Percentiles rank a stretch among this genome's conserved stretches.
Conservation (phyloP, 441 rosid species). For the Mallotus repandus region DNA sequence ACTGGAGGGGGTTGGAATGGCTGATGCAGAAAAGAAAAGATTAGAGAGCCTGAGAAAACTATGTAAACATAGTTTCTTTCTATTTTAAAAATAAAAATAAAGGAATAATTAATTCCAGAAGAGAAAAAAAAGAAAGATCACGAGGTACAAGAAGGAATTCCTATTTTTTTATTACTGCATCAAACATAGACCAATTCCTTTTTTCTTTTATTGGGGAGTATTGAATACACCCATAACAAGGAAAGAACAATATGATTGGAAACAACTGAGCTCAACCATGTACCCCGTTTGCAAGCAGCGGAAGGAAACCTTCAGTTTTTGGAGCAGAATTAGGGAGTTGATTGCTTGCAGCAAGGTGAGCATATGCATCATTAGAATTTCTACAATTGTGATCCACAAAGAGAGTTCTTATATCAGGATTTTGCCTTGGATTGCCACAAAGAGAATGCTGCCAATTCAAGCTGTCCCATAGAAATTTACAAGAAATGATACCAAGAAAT, state of each 20-base stretch:
- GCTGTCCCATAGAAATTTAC: slow-evolving; percentile 30
- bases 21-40: slow-evolving; percentile 25
- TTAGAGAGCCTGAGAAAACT: background rate
- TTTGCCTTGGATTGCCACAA: slow-evolving; percentile 73
- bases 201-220: too few species aligned
- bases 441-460: slow-evolving; percentile 91
- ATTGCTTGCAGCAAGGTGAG: slow-evolving; percentile 64
- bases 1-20: slow-evolving; percentile 39
- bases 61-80: too few species aligned
- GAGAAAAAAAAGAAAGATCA: too few species aligned
- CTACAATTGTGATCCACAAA: slow-evolving; percentile 79
- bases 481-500: background rate
- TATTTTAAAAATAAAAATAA: too few species aligned
- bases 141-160: too few species aligned
- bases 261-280: slow-evolving; percentile 30
- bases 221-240: too few species aligned
- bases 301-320: slow-evolving; percentile 61
- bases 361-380: slow-evolving; percentile 62
- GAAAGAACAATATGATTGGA: background rate
- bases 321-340: slow-evolving; percentile 56
- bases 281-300: slow-evolving; percentile 68
- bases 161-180: too few species aligned
- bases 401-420: slow-evolving; percentile 77
- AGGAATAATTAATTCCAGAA: too few species aligned
- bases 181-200: too few species aligned